These are phyloP conservation scores for Phytophthora chlamydospora DNA, from an alignment of 352 stramenopile species.

Conservation along the genomic window DNA sequence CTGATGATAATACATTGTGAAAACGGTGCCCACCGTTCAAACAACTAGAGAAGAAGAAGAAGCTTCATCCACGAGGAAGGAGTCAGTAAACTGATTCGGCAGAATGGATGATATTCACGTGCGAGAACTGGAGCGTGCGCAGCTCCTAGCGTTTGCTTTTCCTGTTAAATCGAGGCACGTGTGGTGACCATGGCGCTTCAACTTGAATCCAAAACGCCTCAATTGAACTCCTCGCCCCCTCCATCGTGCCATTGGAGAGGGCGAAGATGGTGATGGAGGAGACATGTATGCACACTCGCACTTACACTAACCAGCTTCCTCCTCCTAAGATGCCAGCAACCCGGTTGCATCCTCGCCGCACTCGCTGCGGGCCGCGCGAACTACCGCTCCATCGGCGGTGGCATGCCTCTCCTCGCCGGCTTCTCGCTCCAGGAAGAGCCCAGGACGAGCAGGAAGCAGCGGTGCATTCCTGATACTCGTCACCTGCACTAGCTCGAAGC, in stretches of 20 bases:
- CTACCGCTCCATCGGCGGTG: slow-evolving; percentile 12
- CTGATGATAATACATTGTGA: slow-evolving; percentile 27
- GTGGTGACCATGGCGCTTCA: slow-evolving; percentile 34
- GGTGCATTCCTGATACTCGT: slow-evolving; percentile 9
- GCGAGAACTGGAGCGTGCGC: slow-evolving; percentile 4
- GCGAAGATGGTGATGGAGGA: slow-evolving; percentile 30
- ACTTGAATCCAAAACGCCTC: slow-evolving; percentile 31
- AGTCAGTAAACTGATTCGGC: slow-evolving; percentile 18
- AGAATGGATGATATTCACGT: slow-evolving; percentile 26
- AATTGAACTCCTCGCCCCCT: slow-evolving; percentile 25
- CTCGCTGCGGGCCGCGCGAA: slow-evolving; percentile 14
- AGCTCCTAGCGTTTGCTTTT: background rate
- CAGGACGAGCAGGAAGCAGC: slow-evolving; percentile 2
- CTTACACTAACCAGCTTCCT: slow-evolving; percentile 22
- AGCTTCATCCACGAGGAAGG: slow-evolving; percentile 15
- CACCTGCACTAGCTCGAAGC: slow-evolving; percentile 2
- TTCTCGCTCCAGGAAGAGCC: slow-evolving; percentile 7
- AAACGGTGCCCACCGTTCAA: slow-evolving; percentile 25
- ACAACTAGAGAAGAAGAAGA: slow-evolving; percentile 32
- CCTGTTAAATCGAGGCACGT: slow-evolving; percentile 14
- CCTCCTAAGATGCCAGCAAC: slow-evolving; percentile 25
- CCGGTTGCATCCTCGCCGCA: slow-evolving; percentile 19
- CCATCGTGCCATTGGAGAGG: slow-evolving; percentile 24
- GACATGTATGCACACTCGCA: slow-evolving; percentile 37
- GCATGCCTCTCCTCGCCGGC: slow-evolving; percentile 3